These are phyloP conservation scores for Vigna trinervia DNA, from an alignment of 306 rosid species.

Conservation along the genomic window DNA sequence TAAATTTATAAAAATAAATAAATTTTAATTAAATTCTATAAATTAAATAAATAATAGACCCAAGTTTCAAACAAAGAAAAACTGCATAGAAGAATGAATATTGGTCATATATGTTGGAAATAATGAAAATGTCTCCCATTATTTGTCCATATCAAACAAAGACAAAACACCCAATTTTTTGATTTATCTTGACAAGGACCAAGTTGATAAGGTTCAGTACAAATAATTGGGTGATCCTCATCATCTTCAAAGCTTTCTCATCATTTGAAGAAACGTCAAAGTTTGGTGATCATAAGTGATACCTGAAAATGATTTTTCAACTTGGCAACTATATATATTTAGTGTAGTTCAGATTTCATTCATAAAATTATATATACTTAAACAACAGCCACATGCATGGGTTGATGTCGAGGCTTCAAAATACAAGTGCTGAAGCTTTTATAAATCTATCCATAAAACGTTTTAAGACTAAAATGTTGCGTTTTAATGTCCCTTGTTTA, in stretches of 20 bases:
- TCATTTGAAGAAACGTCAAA: not conserved
- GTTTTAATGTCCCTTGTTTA: no score
- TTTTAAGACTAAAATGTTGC: not conserved
- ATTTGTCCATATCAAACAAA: constrained; percentile 3
- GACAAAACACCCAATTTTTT: constrained; percentile 1
- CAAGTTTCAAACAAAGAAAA: not conserved
- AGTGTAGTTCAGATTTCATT: no score
- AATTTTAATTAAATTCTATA: not conserved
- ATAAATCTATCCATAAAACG: not conserved
- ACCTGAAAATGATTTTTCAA: constrained; percentile 3
- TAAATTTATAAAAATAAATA: no score
- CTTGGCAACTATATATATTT: not conserved
- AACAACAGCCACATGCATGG: not conserved
- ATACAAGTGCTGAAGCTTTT: no score
- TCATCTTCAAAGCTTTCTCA: constrained; percentile 11
- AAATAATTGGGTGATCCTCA: constrained; percentile 26
- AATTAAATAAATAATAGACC: not conserved
- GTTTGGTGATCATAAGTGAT: not conserved
- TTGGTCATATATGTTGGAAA: not conserved
- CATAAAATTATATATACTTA: not conserved
- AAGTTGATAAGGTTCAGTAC: constrained; percentile 18
- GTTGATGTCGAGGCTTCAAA: not conserved
- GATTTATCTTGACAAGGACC: constrained; percentile 7
- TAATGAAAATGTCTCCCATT: not conserved
- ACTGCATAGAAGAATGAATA: not conserved